Percentiles rank a stretch among this genome's conserved stretches.
phyloP scores from a whole-genome alignment of 352 stramenopile genomes.

The Heterotrichella gracilis region DNA sequence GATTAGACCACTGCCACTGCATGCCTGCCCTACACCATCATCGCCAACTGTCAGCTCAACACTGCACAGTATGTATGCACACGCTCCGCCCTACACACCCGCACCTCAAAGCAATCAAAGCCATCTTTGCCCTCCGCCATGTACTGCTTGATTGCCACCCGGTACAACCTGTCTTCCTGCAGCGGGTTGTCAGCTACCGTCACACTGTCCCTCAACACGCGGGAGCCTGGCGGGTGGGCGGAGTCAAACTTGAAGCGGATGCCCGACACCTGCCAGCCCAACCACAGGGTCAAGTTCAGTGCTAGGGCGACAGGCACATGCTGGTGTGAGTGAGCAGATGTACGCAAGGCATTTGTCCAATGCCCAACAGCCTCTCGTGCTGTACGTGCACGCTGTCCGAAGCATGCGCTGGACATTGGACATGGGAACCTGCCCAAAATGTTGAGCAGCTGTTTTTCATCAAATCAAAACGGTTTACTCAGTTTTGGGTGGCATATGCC shows the following conservation, averaged over 20 bases:
- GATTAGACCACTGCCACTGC: neutral
- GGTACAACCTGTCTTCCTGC: conserved; percentile 15
- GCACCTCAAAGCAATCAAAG: conserved; percentile 18
- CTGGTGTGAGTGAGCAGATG: too few species aligned
- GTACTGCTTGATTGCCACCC: conserved; percentile 23
- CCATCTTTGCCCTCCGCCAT: conserved; percentile 25
- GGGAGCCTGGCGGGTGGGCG: conserved; percentile 14
- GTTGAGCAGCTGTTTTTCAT: too few species aligned
- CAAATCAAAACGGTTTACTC: too few species aligned
- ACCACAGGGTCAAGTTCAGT: too few species aligned
- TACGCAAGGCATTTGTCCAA: too few species aligned
- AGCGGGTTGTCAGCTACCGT: conserved; percentile 16
- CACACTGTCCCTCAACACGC: conserved; percentile 15
- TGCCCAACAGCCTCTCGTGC: too few species aligned
- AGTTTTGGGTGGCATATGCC: too few species aligned
- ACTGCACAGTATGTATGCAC: neutral
- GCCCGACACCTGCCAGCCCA: conserved; percentile 25
- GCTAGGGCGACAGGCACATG: too few species aligned
- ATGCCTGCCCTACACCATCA: neutral
- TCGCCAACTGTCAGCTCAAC: neutral
- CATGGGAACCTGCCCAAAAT: too few species aligned
- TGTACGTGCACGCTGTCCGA: too few species aligned
- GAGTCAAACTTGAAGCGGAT: conserved; percentile 26
- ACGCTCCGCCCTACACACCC: neutral
- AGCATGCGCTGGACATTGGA: too few species aligned